Percentiles rank a stretch among this genome's conserved stretches.
Conservation (phyloP, 129 eudicot species). For the Flaveria trinervia region DNA sequence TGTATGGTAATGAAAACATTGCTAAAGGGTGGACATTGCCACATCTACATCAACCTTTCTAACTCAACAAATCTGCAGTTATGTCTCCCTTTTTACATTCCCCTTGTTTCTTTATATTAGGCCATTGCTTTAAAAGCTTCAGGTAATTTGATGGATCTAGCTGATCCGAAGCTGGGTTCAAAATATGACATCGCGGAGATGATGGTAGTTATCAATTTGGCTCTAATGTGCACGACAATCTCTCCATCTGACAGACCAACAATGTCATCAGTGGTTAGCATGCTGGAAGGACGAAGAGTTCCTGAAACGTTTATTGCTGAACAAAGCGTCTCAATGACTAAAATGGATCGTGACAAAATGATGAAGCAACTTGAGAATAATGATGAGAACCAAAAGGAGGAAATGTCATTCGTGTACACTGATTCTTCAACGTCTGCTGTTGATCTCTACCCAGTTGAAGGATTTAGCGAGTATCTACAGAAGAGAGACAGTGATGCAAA, state of each 20-base stretch:
- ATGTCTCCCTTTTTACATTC: neutral
- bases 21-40: neutral
- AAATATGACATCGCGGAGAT: slow-evolving; percentile 38
- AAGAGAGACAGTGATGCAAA: slow-evolving; percentile 28
- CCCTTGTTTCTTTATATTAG: slow-evolving; percentile 29
- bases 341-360: slow-evolving; percentile 18
- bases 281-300: slow-evolving; percentile 50
- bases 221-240: slow-evolving; percentile 45
- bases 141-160: slow-evolving; percentile 51
- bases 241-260: slow-evolving; percentile 46
- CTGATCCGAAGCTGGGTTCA: slow-evolving; percentile 47
- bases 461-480: slow-evolving; percentile 39
- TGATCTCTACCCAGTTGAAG: slow-evolving; percentile 47
- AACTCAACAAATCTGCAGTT: neutral
- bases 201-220: slow-evolving; percentile 38
- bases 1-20: no score
- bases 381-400: slow-evolving; percentile 17
- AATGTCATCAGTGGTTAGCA: slow-evolving; percentile 60
- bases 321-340: slow-evolving; percentile 18
- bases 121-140: slow-evolving; percentile 38
- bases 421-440: slow-evolving; percentile 40
- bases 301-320: slow-evolving; percentile 23
- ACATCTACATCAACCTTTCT: neutral
- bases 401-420: slow-evolving; percentile 41
- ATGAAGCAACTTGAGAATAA: slow-evolving; percentile 19